Conservation (phyloP, 1,139 yeast species). For the Blastobotrys malaysiensis region DNA sequence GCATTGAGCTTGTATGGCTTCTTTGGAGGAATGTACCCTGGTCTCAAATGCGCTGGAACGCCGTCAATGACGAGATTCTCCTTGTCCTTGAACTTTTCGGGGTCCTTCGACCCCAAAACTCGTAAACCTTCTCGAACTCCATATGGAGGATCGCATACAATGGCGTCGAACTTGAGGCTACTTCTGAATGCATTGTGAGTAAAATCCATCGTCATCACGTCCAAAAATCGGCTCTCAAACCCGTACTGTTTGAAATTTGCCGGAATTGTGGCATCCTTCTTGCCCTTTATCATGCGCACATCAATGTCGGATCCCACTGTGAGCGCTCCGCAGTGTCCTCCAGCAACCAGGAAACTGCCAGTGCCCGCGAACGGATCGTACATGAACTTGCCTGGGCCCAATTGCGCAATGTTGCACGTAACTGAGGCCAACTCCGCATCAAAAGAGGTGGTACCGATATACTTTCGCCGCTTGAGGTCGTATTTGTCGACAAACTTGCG, state of each 20-base stretch:
- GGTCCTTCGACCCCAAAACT: constrained; percentile 79
- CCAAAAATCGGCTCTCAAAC: constrained; percentile 55
- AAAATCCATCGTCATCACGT: constrained; percentile 87
- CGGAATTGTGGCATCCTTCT: constrained; percentile 47
- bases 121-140: constrained; percentile 95
- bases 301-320: constrained; percentile 91
- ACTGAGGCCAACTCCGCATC: constrained; percentile 74
- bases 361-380: constrained; percentile 98
- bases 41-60: constrained; percentile 65
- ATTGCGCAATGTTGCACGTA: constrained; percentile 82
- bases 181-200: constrained; percentile 78
- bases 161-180: constrained; percentile 63
- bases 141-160: constrained; percentile 95
- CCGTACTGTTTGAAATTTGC: constrained; percentile 75
- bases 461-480: constrained; percentile 76
- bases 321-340: constrained; percentile 77
- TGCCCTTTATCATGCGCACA: constrained; percentile 76
- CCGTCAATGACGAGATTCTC: constrained; percentile 72
- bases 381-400: constrained; percentile 55
- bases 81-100: constrained; percentile 56
- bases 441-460: constrained; percentile 94
- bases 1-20: constrained; percentile 80
- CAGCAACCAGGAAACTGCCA: constrained; percentile 88
- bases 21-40: constrained; percentile 88
- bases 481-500: constrained; percentile 70